These are phyloP conservation scores for Paraphaeosphaeria sporulosa DNA, from an alignment of 2,329 filamentous ascomycete species.

Conservation along the genomic window DNA sequence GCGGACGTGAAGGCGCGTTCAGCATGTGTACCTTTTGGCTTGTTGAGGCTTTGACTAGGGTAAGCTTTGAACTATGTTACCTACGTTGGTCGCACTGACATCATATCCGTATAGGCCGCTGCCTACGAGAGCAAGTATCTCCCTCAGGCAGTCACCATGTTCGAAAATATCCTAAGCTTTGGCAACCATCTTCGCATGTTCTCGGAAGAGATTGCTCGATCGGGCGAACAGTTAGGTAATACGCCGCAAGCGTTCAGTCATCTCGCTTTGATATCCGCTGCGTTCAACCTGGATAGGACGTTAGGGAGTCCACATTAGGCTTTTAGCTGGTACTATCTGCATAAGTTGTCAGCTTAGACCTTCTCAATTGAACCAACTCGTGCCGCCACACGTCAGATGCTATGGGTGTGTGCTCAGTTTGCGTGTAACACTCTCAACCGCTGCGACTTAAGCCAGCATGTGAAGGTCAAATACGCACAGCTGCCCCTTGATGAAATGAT, in stretches of 20 bases:
- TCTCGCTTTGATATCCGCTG: constrained; percentile 76
- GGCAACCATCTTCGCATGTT: constrained; percentile 81
- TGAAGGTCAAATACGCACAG: background rate
- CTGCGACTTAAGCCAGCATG: background rate
- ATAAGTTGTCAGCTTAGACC: no score
- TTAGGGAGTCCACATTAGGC: constrained; percentile 13
- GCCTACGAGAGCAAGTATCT: constrained; percentile 71
- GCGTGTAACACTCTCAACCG: background rate
- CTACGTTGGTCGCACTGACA: constrained; percentile 13
- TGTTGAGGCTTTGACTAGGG: constrained; percentile 77
- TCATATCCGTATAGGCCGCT: constrained; percentile 32
- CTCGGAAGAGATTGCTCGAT: constrained; percentile 77
- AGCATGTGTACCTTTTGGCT: constrained; percentile 87
- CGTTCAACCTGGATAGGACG: constrained; percentile 73
- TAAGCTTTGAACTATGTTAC: constrained; percentile 51
- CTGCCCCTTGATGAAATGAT: constrained; percentile 16
- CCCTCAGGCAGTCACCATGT: constrained; percentile 68
- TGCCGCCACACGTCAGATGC: background rate
- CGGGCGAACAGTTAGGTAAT: constrained; percentile 80
- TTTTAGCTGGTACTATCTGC: no score
- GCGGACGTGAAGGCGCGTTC: constrained; percentile 78
- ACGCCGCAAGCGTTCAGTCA: constrained; percentile 83
- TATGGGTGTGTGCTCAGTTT: background rate
- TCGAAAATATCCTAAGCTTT: constrained; percentile 80
- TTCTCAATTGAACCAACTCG: background rate